Evolutionary conservation across 2,329 filamentous ascomycete genomes (phyloP), one percentile per base, ranked within the genome.

Genomic region (Didymella keratinophila): DNA sequence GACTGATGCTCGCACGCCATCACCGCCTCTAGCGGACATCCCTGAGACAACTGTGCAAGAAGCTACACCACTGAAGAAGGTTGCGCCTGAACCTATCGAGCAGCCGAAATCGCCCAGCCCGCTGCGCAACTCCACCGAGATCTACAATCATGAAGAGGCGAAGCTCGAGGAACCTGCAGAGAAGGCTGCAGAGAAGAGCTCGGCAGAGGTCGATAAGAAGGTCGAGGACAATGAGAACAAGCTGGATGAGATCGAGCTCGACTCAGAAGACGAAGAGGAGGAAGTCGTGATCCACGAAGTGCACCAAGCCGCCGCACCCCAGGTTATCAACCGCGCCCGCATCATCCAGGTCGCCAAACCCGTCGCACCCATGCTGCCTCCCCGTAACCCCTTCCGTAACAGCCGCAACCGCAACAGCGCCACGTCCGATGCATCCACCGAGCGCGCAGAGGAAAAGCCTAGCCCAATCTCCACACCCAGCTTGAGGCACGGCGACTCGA

Each of bases 281-380:
- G 79, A 80, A 25, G 84, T 88, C 2, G 81, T 92, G 32, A 84
- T 93, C 28, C 90, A 88, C 59, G 88, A 91, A 68, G 84, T 91
- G 7, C 84, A 87, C 51, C 84, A 86, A 39, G 82, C 86, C 42
- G 80, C 87, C 46, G 84, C 85, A 2, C 87, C 89, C 1, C 86
- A 89, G 52, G 84, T 87, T 54, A 87, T 93, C 56, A 89, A 87
- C 37, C 89, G 91, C 71, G 91, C 92, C 23, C 89, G 89, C 49
- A 81, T 97, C 49, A 91, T 97, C 27, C 93, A 87, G 44, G 96
- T 97, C 58, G 87, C 91, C 12, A 96, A 94, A 78, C 86, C 92
- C 34, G 78, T 88, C 1, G 86, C 92, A 1, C 93, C 93, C 1
- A 87, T 90, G 9, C 83, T 97, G 12, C 93, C 93, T 1, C 83